A percentile compares a stretch with the other conserved stretches of the same genome.
These are phyloP conservation scores for Trifolium subterraneum DNA, from an alignment of 306 rosid species.

Conservation along the genomic window DNA sequence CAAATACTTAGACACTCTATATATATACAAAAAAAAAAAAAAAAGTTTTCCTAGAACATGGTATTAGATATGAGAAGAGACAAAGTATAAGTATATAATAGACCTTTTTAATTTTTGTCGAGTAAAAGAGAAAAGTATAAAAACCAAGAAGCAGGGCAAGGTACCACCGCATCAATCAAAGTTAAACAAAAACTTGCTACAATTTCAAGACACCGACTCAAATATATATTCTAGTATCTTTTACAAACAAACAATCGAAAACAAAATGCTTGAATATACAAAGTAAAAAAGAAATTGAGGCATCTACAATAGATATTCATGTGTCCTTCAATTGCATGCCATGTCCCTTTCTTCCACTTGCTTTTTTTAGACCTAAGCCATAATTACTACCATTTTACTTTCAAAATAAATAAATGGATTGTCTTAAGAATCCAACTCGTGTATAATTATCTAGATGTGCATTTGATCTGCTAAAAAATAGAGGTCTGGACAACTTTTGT, in stretches of 20 bases:
- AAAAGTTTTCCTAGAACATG: slow-evolving; percentile 28
- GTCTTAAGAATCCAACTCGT: no score
- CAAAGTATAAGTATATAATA: slow-evolving; percentile 8
- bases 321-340: slow-evolving; percentile 19
- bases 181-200: slow-evolving; percentile 10
- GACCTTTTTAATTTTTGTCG: slow-evolving; percentile 25
- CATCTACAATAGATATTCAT: slow-evolving; percentile 35
- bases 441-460: no score
- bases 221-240: slow-evolving; percentile 35
- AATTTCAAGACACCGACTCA: slow-evolving; percentile 41
- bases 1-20: no score
- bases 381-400: no score
- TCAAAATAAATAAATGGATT: no score
- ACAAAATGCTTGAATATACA: slow-evolving; percentile 46
- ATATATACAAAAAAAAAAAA: not conserved
- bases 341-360: slow-evolving; percentile 25
- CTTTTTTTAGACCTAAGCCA: not conserved
- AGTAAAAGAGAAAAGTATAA: slow-evolving; percentile 39
- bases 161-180: slow-evolving; percentile 34
- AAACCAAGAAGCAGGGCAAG: slow-evolving; percentile 43
- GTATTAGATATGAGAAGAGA: slow-evolving; percentile 27
- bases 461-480: no score
- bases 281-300: slow-evolving; percentile 4
- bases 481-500: no score
- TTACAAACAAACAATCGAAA: slow-evolving; percentile 36